A percentile compares a stretch with the other conserved stretches of the same genome.
Conservation (phyloP, 164 flowering plant genomes). For the Chloranthus sessilifolius region DNA sequence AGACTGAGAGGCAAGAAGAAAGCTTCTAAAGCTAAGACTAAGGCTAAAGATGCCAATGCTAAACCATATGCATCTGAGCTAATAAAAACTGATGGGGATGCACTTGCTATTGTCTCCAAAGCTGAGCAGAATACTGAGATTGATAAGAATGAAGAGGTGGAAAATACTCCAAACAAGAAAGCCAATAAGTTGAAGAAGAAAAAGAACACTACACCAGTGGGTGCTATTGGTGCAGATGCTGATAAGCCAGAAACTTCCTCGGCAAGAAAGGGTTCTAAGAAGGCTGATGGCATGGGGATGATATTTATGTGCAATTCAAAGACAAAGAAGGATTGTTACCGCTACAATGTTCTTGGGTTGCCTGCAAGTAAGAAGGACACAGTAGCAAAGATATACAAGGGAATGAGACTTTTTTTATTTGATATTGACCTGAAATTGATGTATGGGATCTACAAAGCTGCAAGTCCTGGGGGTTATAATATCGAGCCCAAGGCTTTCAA, state of each 20-base stretch:
- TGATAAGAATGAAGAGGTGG: slow-evolving; percentile 7
- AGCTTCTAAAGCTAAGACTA: no score
- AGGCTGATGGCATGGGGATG: slow-evolving; percentile 38
- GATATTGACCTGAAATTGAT: slow-evolving; percentile 44
- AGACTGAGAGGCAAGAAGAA: no score
- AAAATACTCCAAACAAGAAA: slow-evolving; percentile 6
- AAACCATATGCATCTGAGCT: slow-evolving; percentile 8
- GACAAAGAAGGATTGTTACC: slow-evolving; percentile 57
- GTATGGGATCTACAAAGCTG: slow-evolving; percentile 61
- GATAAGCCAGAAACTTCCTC: slow-evolving; percentile 21
- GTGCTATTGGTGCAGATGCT: slow-evolving; percentile 3
- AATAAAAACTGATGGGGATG: slow-evolving; percentile 1
- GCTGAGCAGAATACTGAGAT: slow-evolving; percentile 1
- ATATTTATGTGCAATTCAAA: slow-evolving; percentile 56
- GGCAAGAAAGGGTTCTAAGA: slow-evolving; percentile 19
- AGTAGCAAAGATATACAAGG: slow-evolving; percentile 38
- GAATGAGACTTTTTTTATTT: slow-evolving; percentile 56
- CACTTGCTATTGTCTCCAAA: background rate
- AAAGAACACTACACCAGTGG: background rate
- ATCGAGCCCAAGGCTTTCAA: slow-evolving; percentile 60
- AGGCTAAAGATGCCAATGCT: background rate
- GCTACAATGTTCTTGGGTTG: slow-evolving; percentile 45
- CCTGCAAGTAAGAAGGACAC: slow-evolving; percentile 47
- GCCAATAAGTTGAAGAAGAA: slow-evolving; percentile 11
- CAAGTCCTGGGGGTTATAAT: slow-evolving; percentile 47